A percentile compares a stretch with the other conserved stretches of the same genome.
phyloP scores from a whole-genome alignment of 331 rosid species.

The Saraca asoca region DNA sequence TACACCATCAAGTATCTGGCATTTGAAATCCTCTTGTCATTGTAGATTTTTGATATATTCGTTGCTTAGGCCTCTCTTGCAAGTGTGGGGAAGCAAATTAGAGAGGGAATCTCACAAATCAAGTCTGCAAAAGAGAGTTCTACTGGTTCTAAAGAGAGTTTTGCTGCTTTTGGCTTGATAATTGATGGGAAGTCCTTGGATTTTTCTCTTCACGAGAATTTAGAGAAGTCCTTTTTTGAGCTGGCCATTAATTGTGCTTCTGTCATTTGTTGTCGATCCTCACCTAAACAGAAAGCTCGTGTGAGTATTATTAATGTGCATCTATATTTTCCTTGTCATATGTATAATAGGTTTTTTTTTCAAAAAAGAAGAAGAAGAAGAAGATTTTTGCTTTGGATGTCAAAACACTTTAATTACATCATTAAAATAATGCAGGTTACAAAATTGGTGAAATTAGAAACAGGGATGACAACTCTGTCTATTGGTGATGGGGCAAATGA shows the following conservation, averaged over 20 bases:
- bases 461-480: slow-evolving; percentile 63
- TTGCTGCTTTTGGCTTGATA: slow-evolving; percentile 56
- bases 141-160: slow-evolving; percentile 32
- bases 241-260: slow-evolving; percentile 72
- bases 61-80: slow-evolving; percentile 65
- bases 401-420: slow-evolving; percentile 31
- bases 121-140: slow-evolving; percentile 46
- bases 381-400: slow-evolving; percentile 2
- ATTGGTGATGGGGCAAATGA: slow-evolving; percentile 90
- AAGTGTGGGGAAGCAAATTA: slow-evolving; percentile 68
- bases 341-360: background rate
- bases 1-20: slow-evolving; percentile 8
- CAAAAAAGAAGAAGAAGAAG: too few relatives aligned
- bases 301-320: slow-evolving; percentile 49
- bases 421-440: slow-evolving; percentile 59
- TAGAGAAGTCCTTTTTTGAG: slow-evolving; percentile 63
- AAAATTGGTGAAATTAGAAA: slow-evolving; percentile 62
- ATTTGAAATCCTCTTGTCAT: background rate
- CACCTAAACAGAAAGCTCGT: slow-evolving; percentile 90
- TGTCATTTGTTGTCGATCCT: slow-evolving; percentile 86
- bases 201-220: slow-evolving; percentile 52
- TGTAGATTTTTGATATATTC: slow-evolving; percentile 34
- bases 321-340: slow-evolving; percentile 3
- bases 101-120: slow-evolving; percentile 57
- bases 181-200: slow-evolving; percentile 89